Conservation (phyloP, 495 filamentous ascomycete genomes). For the Hyaloscypha bicolor region DNA sequence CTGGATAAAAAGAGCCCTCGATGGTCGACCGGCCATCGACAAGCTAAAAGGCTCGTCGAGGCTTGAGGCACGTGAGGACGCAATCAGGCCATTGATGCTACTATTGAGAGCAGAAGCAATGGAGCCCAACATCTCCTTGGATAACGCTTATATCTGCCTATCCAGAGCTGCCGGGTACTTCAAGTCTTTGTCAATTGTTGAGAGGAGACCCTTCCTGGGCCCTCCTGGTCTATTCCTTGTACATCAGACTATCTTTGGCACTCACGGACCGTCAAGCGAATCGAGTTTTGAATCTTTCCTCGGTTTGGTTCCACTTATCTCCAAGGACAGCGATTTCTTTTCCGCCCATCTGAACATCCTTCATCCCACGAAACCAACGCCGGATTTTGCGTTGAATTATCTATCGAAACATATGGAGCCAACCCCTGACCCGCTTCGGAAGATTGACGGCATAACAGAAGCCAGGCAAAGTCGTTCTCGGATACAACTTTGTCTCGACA, state of each 20-base stretch:
- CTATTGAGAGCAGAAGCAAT: conserved; percentile 20
- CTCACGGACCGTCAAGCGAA: conserved; percentile 10
- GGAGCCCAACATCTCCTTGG: conserved; percentile 2
- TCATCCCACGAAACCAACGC: conserved; percentile 28
- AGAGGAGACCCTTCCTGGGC: conserved; percentile 1
- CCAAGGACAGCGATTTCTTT: not conserved
- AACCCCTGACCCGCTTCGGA: not conserved
- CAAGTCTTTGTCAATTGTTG: not conserved
- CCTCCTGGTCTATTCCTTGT: conserved; percentile 7
- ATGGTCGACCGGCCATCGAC: not conserved
- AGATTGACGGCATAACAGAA: not conserved
- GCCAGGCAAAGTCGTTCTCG: not conserved
- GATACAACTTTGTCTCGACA: conserved; percentile 23
- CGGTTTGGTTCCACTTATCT: conserved; percentile 16
- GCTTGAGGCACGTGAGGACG: not conserved
- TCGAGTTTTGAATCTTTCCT: conserved; percentile 27
- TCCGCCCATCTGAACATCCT: conserved; percentile 24
- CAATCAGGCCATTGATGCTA: conserved; percentile 13
- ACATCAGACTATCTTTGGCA: not conserved
- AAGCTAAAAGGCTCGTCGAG: not conserved
- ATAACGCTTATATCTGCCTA: conserved; percentile 23
- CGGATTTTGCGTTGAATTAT: conserved; percentile 19
- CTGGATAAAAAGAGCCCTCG: conserved; percentile 33
- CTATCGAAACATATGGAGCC: conserved; percentile 7
- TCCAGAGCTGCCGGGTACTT: conserved; percentile 22